phyloP scores from a whole-genome alignment of 345 rosid species.

The Arabis alpina region DNA sequence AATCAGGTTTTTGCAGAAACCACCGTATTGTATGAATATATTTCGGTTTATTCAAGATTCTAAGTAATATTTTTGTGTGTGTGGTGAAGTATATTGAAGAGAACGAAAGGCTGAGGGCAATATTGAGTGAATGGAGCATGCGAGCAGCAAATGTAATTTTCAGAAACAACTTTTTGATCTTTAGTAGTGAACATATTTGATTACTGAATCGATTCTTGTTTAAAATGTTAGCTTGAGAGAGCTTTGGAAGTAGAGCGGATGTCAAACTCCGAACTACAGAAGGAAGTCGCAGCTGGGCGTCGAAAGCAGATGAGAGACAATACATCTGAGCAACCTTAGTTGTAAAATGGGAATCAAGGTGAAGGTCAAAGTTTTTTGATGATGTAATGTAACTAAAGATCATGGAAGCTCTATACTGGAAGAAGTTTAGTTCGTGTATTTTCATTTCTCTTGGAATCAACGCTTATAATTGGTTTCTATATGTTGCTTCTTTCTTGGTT shows the following conservation, averaged over 20 bases:
- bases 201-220: conserved; percentile 3
- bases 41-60: not conserved
- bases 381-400: too few relatives aligned
- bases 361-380: too few relatives aligned
- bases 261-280: conserved; percentile 81
- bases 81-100: conserved; percentile 76
- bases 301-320: conserved; percentile 25
- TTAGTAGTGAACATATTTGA: not conserved
- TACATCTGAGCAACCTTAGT: conserved; percentile 23
- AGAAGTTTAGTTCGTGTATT: conserved; percentile 22
- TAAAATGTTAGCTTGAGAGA: conserved; percentile 65
- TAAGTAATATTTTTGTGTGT: not conserved
- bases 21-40: not conserved
- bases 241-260: conserved; percentile 83
- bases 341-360: conserved; percentile 12
- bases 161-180: conserved; percentile 7
- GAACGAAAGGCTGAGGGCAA: conserved; percentile 90
- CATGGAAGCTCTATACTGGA: not conserved
- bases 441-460: not conserved
- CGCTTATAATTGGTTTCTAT: not conserved
- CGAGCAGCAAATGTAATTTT: conserved; percentile 86
- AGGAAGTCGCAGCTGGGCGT: conserved; percentile 49
- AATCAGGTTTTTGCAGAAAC: conserved; percentile 60
- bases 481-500: not conserved
- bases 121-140: conserved; percentile 89